phyloP scores from a whole-genome alignment of 129 eudicot species.

The Lonicera japonica region DNA sequence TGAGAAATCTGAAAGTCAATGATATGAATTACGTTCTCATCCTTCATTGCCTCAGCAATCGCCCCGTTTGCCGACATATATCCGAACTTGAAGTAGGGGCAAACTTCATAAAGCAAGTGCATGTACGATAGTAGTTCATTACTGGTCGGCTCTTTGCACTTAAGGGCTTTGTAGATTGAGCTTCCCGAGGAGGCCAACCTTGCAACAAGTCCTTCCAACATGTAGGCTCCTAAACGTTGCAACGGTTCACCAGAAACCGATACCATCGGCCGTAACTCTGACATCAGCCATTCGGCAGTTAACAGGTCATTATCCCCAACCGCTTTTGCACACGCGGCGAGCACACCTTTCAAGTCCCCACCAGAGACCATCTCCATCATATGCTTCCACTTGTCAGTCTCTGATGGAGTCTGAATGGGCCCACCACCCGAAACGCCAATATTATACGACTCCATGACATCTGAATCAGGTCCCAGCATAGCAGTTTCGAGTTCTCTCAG shows the following conservation, averaged over 20 bases:
- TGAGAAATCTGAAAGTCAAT: conserved; percentile 53
- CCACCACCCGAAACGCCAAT: conserved; percentile 14
- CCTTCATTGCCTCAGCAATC: conserved; percentile 57
- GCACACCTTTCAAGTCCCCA: conserved; percentile 35
- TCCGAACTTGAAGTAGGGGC: conserved; percentile 61
- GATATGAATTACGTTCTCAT: conserved; percentile 46
- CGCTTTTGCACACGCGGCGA: conserved; percentile 45
- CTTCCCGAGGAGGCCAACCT: conserved; percentile 47
- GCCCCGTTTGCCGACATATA: conserved; percentile 60
- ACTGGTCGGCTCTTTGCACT: conserved; percentile 41
- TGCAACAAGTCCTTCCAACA: conserved; percentile 63
- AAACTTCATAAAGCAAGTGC: conserved; percentile 41
- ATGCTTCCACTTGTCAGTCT: conserved; percentile 5
- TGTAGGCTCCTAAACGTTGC: conserved; percentile 50
- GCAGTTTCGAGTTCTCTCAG: conserved; percentile 44
- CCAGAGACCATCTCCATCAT: conserved; percentile 31
- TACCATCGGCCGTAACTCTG: conserved; percentile 47
- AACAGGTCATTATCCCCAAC: conserved; percentile 40
- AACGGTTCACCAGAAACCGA: conserved; percentile 52
- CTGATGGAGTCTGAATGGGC: conserved; percentile 9
- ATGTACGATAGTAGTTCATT: conserved; percentile 38
- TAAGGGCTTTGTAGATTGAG: conserved; percentile 37
- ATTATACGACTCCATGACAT: conserved; percentile 14
- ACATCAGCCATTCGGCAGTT: conserved; percentile 41
- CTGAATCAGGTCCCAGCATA: conserved; percentile 47